Percentiles rank a stretch among this genome's conserved stretches.
Evolutionary conservation across 2,329 filamentous ascomycete species (phyloP).

Genomic region (Arthrobotrys sinensis): DNA sequence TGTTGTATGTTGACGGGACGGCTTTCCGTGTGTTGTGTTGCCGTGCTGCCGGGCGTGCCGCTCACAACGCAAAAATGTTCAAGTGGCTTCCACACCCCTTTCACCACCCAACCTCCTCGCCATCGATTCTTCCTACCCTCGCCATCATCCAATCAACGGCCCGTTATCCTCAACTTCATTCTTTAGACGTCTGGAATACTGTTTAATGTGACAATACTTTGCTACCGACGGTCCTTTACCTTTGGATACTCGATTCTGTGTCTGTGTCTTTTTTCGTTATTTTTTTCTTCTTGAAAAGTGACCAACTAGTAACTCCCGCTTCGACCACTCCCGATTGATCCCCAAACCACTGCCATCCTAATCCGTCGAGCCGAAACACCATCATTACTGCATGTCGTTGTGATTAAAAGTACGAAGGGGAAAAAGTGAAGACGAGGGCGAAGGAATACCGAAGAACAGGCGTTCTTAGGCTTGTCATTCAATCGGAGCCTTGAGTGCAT

Average conservation of each 20-base stretch:
- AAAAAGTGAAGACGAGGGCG: slow-evolving; percentile 12
- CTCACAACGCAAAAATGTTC: slow-evolving; percentile 20
- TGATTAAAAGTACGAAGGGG: slow-evolving; percentile 8
- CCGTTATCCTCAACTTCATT: slow-evolving; percentile 8
- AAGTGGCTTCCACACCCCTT: slow-evolving; percentile 18
- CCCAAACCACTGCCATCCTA: neutral
- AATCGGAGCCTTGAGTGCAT: neutral
- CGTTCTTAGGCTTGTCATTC: slow-evolving; percentile 6
- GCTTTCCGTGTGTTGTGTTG: slow-evolving; percentile 15
- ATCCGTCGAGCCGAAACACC: slow-evolving; percentile 1
- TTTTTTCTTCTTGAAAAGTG: slow-evolving; percentile 1
- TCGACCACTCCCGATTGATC: slow-evolving; percentile 29
- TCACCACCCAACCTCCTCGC: slow-evolving; percentile 17
- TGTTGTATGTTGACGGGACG: neutral
- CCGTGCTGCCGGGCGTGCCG: neutral
- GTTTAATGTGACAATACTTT: slow-evolving; percentile 12
- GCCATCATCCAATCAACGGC: slow-evolving; percentile 22
- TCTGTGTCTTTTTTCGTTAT: neutral
- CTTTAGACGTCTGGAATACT: slow-evolving; percentile 1
- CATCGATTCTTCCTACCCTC: slow-evolving; percentile 14
- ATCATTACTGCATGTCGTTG: slow-evolving; percentile 14
- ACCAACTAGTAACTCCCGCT: slow-evolving; percentile 18
- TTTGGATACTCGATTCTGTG: too few relatives aligned
- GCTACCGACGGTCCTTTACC: neutral
- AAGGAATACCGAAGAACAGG: slow-evolving; percentile 1